These are phyloP conservation scores for Asparagopsis taxiformis DNA, from an alignment of 31 red algal genomes.

Conservation along the genomic window DNA sequence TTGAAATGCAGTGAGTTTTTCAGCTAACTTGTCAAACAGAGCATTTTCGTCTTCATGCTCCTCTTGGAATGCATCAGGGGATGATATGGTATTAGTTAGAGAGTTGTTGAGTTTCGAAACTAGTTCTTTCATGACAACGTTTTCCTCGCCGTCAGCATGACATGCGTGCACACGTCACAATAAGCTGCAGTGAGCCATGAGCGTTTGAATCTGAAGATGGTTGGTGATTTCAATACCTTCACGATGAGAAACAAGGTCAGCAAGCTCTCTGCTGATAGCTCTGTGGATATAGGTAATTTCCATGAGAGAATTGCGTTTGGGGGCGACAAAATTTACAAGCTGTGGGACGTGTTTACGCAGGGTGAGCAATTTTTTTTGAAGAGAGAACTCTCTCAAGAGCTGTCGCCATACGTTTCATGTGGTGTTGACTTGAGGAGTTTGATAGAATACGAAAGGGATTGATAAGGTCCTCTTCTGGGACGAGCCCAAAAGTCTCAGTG, in stretches of 20 bases:
- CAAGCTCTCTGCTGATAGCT: constrained; percentile 51
- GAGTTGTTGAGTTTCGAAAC: constrained; percentile 24
- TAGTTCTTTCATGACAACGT: constrained; percentile 59
- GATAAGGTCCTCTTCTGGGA: constrained; percentile 7
- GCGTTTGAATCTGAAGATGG: constrained; percentile 48
- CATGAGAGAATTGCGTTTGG: constrained; percentile 56
- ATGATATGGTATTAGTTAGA: constrained; percentile 1
- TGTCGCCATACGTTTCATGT: constrained; percentile 26
- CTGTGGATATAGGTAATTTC: constrained; percentile 71
- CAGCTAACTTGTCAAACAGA: constrained; percentile 45
- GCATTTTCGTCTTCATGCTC: constrained; percentile 54
- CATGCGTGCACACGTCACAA: constrained; percentile 62
- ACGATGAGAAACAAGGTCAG: constrained; percentile 57
- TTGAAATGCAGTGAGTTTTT: constrained; percentile 16
- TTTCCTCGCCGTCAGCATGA: constrained; percentile 79
- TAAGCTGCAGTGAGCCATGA: constrained; percentile 35
- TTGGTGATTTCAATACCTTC: constrained; percentile 46
- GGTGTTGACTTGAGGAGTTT: constrained; percentile 8
- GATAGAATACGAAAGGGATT: constrained; percentile 9
- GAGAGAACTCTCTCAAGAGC: constrained; percentile 32
- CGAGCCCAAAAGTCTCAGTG: constrained; percentile 20
- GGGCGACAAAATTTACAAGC: constrained; percentile 18
- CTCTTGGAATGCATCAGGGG: constrained; percentile 36
- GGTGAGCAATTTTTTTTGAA: constrained; percentile 9
- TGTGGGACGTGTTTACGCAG: constrained; percentile 26